A percentile compares a stretch with the other conserved stretches of the same genome.
phyloP scores from a whole-genome alignment of 768 basidiomycete genomes.

The Tricholoma terreum region DNA sequence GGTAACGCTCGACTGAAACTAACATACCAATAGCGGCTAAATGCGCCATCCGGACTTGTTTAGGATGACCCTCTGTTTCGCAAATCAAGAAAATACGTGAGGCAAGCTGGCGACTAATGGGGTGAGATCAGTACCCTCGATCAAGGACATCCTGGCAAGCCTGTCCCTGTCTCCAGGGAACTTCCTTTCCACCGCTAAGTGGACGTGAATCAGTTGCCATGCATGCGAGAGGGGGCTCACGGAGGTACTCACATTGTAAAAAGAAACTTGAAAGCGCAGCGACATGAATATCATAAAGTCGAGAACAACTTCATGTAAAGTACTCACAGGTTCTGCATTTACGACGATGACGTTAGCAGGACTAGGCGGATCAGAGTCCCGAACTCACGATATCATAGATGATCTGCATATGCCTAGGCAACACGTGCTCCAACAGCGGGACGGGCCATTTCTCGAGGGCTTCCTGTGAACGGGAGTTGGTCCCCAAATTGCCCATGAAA shows the following conservation, averaged over 20 bases:
- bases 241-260: conserved; percentile 54
- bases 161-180: conserved; percentile 86
- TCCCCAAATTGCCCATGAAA: not conserved
- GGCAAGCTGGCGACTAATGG: not conserved
- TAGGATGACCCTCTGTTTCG: conserved; percentile 70
- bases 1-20: conserved; percentile 10
- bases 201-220: not conserved
- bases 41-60: conserved; percentile 88
- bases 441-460: conserved; percentile 93
- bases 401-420: conserved; percentile 90
- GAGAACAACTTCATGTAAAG: not conserved
- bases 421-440: conserved; percentile 75
- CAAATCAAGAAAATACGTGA: not conserved
- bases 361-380: not conserved
- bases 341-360: not conserved
- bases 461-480: conserved; percentile 46
- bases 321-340: conserved; percentile 48
- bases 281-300: not conserved
- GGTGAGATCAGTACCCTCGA: conserved; percentile 57
- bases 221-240: not conserved
- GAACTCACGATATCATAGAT: conserved; percentile 81
- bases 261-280: conserved; percentile 48
- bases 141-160: conserved; percentile 84
- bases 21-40: conserved; percentile 75
- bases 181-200: conserved; percentile 75